Evolutionary conservation across 768 basidiomycete species (phyloP).

Genomic region (Tricholomella constricta): DNA sequence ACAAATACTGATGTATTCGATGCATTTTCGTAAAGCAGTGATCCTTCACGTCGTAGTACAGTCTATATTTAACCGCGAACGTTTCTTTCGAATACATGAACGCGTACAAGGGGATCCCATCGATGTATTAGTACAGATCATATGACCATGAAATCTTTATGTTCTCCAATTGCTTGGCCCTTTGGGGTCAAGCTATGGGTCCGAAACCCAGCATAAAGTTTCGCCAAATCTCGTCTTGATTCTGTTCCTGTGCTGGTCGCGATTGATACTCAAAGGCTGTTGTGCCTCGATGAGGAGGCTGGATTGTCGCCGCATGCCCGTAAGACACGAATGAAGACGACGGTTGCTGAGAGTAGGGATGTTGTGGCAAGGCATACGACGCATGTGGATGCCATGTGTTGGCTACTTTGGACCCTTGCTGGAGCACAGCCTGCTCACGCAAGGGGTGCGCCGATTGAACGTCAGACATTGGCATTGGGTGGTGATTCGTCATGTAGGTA

Average conservation of each 20-base stretch:
- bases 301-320: not conserved
- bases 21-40: no score
- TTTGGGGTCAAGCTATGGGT: not conserved
- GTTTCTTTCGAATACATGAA: no score
- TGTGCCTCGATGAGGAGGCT: not conserved
- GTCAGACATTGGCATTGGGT: not conserved
- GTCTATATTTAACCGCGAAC: no score
- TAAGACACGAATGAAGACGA: slow-evolving; percentile 9
- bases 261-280: slow-evolving; percentile 3
- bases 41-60: no score
- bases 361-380: not conserved
- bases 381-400: slow-evolving; percentile 1
- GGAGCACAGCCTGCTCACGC: slow-evolving; percentile 5
- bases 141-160: no score
- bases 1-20: no score
- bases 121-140: no score
- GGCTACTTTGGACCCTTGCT: not conserved
- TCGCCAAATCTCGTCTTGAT: slow-evolving; percentile 42
- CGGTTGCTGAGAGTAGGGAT: slow-evolving; percentile 7
- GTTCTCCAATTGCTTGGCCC: no score
- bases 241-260: slow-evolving; percentile 21
- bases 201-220: slow-evolving; percentile 36
- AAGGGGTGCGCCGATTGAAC: slow-evolving; percentile 1
- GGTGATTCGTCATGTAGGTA: slow-evolving; percentile 7
- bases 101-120: no score